Percentiles rank a stretch among this genome's conserved stretches.
Conservation (phyloP, 2,329 filamentous ascomycete genomes). For the Ceratocystis colombiana region DNA sequence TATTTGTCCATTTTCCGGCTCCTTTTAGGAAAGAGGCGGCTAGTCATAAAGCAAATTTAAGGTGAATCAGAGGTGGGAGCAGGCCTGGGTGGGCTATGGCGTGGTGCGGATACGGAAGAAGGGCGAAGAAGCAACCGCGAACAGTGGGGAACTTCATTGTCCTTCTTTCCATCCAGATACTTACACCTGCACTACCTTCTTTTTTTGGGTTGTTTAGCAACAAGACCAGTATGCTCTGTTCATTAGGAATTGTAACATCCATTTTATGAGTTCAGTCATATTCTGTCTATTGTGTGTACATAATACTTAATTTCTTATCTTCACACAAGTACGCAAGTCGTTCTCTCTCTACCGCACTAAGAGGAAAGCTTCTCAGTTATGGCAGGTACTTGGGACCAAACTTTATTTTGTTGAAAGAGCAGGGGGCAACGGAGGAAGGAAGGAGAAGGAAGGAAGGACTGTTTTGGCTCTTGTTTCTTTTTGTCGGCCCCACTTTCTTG, state of each 20-base stretch:
- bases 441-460: neutral
- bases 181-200: too few relatives aligned
- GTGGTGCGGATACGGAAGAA: neutral
- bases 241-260: too few relatives aligned
- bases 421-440: neutral
- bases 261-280: too few relatives aligned
- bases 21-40: conserved; percentile 2
- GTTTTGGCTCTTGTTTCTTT: neutral
- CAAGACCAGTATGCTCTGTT: too few relatives aligned
- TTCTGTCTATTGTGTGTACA: neutral
- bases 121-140: neutral
- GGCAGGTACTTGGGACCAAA: conserved; percentile 15
- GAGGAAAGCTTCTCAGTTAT: neutral
- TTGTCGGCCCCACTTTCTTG: neutral
- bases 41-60: neutral
- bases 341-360: neutral
- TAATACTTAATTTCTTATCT: neutral
- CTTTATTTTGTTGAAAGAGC: conserved; percentile 6
- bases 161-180: too few relatives aligned
- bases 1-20: neutral
- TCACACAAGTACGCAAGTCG: neutral
- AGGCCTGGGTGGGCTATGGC: neutral
- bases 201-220: too few relatives aligned
- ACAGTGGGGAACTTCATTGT: too few relatives aligned
- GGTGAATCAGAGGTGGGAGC: neutral